A percentile compares a stretch with the other conserved stretches of the same genome.
phyloP scores from a whole-genome alignment of 306 rosid species.

The Dalbergia cochinchinensis region DNA sequence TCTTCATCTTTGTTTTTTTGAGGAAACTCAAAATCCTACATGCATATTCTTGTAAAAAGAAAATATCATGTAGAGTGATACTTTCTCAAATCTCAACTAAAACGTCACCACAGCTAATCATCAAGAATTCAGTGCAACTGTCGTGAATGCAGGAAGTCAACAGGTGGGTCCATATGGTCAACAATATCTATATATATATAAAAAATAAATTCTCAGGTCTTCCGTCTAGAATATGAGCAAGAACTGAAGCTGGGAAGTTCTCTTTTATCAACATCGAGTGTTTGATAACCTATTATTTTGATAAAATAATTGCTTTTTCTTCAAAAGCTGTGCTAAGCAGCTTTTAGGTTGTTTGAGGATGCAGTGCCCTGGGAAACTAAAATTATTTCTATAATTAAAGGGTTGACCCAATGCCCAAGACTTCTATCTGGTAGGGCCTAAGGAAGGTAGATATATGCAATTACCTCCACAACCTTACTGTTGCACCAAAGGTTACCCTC shows the following conservation, averaged over 20 bases:
- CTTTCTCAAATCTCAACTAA: slow-evolving; percentile 25
- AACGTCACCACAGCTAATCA: not conserved
- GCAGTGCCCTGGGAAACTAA: no score
- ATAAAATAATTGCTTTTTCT: no score
- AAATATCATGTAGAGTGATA: slow-evolving; percentile 4
- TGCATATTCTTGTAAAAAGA: slow-evolving; percentile 1
- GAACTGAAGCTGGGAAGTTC: not conserved
- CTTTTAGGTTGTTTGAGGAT: no score
- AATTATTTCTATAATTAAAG: no score
- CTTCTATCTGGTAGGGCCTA: no score
- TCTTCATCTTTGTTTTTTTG: not conserved
- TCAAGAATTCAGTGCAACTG: not conserved
- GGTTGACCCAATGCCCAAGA: no score
- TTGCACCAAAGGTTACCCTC: no score
- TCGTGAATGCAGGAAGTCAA: not conserved
- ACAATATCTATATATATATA: not conserved
- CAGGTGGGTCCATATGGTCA: not conserved
- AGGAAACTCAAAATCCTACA: slow-evolving; percentile 19
- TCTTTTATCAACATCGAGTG: not conserved
- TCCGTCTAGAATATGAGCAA: not conserved
- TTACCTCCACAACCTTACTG: no score
- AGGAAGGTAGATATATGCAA: no score
- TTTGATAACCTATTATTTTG: no score
- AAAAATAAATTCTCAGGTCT: not conserved
- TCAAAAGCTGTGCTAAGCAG: no score